A percentile compares a stretch with the other conserved stretches of the same genome.
Evolutionary conservation across 1,284 basidiomycete species (phyloP).

Genomic region (Malassezia japonica): DNA sequence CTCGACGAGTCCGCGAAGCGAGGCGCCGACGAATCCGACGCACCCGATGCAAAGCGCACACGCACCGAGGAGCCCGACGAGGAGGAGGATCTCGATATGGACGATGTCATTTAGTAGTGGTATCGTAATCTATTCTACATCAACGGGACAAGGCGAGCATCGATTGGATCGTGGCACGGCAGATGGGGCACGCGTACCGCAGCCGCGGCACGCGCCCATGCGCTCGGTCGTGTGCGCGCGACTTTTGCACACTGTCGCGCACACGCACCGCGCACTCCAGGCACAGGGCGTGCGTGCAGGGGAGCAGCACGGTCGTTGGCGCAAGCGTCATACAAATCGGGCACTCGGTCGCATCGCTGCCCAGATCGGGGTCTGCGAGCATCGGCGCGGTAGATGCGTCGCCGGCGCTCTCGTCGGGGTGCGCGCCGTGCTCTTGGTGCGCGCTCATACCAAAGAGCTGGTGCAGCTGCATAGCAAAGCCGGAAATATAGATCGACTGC

Average conservation of each 20-base stretch:
- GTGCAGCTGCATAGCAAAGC: slow-evolving; percentile 36
- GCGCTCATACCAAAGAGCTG: slow-evolving; percentile 34
- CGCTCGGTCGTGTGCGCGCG: slow-evolving; percentile 28
- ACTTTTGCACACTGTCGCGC: slow-evolving; percentile 37
- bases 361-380: slow-evolving; percentile 9
- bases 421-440: not conserved
- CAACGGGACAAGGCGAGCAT: slow-evolving; percentile 6
- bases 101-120: slow-evolving; percentile 28
- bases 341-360: slow-evolving; percentile 32
- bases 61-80: slow-evolving; percentile 16
- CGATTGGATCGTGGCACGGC: slow-evolving; percentile 20
- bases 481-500: not conserved
- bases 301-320: slow-evolving; percentile 40
- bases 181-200: slow-evolving; percentile 45
- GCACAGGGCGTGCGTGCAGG: slow-evolving; percentile 46
- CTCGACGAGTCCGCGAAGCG: slow-evolving; percentile 23
- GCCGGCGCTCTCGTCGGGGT: not conserved
- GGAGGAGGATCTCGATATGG: slow-evolving; percentile 36
- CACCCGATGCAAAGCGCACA: not conserved
- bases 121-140: slow-evolving; percentile 5
- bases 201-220: slow-evolving; percentile 34
- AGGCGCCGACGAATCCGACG: slow-evolving; percentile 12
- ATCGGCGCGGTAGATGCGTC: not conserved
- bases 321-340: slow-evolving; percentile 40
- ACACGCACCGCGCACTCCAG: slow-evolving; percentile 42